These are phyloP conservation scores for Annulohypoxylon maeteangense DNA, from an alignment of 495 filamentous ascomycete species.

Conservation along the genomic window DNA sequence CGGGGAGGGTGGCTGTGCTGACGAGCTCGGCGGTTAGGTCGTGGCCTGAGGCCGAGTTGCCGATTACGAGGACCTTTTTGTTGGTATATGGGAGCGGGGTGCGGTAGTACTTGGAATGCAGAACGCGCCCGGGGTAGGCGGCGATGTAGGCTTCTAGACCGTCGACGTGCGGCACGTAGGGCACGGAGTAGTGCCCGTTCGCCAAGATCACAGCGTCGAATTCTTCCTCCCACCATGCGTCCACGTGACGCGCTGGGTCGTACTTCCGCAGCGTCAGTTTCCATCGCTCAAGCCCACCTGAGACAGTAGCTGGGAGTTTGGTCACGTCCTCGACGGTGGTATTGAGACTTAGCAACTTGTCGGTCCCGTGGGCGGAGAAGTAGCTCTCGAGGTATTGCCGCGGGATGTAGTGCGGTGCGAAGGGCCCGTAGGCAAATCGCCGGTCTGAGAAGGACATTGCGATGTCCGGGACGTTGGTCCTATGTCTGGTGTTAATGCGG, in stretches of 20 bases:
- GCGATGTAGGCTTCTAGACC: conserved; percentile 54
- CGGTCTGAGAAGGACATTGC: conserved; percentile 63
- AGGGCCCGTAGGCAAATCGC: conserved; percentile 62
- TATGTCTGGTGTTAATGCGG: conserved; percentile 26
- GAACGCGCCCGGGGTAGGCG: conserved; percentile 52
- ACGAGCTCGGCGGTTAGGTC: conserved; percentile 56
- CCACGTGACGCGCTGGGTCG: conserved; percentile 51
- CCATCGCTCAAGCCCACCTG: conserved; percentile 49
- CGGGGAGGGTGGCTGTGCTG: conserved; percentile 47
- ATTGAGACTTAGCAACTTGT: conserved; percentile 53
- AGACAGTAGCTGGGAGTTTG: conserved; percentile 26
- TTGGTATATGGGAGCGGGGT: conserved; percentile 45
- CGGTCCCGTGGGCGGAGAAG: conserved; percentile 55
- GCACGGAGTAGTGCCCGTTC: conserved; percentile 64
- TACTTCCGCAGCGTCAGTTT: conserved; percentile 57
- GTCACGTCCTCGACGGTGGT: conserved; percentile 63
- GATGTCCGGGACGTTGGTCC: conserved; percentile 62
- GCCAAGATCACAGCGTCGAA: conserved; percentile 63
- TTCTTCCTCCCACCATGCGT: conserved; percentile 60
- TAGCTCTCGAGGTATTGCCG: conserved; percentile 62
- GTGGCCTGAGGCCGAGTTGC: conserved; percentile 64
- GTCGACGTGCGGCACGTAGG: conserved; percentile 57
- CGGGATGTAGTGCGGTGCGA: conserved; percentile 60
- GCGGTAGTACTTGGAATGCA: conserved; percentile 61
- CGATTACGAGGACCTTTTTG: conserved; percentile 57